Percentiles rank a stretch among this genome's conserved stretches.
Evolutionary conservation across 129 eudicot species (phyloP).

Genomic region (Artemisia argyi): DNA sequence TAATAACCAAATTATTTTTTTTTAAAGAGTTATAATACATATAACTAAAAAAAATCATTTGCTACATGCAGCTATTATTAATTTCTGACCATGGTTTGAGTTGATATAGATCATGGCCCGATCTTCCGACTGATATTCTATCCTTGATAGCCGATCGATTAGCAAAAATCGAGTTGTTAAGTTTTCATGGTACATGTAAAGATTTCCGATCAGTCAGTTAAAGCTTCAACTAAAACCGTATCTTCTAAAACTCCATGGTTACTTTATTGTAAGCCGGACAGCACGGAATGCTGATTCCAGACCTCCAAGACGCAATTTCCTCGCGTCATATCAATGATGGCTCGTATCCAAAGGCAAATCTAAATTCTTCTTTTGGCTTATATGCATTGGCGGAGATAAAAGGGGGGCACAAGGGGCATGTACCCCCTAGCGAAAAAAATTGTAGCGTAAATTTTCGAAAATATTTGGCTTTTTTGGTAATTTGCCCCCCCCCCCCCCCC

Average conservation of each 20-base stretch:
- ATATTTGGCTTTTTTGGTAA: too few relatives aligned
- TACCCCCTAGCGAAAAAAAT: too few relatives aligned
- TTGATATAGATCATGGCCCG: slow-evolving; percentile 17
- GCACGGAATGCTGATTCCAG: slow-evolving; percentile 29
- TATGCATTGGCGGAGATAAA: too few relatives aligned
- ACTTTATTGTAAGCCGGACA: slow-evolving; percentile 6
- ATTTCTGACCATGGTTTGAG: too few relatives aligned
- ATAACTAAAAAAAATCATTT: too few relatives aligned
- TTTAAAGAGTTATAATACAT: too few relatives aligned
- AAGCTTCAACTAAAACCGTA: slow-evolving; percentile 18
- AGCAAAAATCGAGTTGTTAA: slow-evolving; percentile 26
- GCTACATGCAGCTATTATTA: too few relatives aligned
- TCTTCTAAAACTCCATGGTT: slow-evolving; percentile 28
- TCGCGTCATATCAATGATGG: slow-evolving; percentile 42
- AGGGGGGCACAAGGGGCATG: too few relatives aligned
- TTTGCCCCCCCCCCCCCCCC: too few relatives aligned
- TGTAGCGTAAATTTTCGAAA: too few relatives aligned
- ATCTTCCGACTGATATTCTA: slow-evolving; percentile 34
- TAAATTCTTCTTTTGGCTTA: slow-evolving; percentile 35
- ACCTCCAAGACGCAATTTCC: slow-evolving; percentile 22
- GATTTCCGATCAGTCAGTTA: slow-evolving; percentile 31
- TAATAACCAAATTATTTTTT: too few relatives aligned
- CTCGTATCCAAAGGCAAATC: slow-evolving; percentile 21
- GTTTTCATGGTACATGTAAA: slow-evolving; percentile 37
- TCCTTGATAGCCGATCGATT: slow-evolving; percentile 20